phyloP scores from a whole-genome alignment of 2,329 filamentous ascomycete genomes.

The Fusarium fujikuroi region DNA sequence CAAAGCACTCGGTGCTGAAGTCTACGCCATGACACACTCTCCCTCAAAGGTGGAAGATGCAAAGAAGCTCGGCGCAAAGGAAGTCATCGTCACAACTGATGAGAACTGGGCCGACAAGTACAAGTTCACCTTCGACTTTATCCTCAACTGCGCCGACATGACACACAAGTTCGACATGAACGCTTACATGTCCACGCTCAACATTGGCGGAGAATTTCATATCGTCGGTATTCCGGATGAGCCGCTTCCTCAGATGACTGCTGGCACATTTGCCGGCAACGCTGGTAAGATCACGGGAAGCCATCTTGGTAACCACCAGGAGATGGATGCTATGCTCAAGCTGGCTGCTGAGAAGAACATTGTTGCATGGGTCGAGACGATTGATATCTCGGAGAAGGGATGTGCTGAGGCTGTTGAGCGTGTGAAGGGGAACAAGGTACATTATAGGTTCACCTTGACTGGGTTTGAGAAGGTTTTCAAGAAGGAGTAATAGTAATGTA shows the following conservation, averaged over 20 bases:
- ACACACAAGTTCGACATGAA: constrained; percentile 65
- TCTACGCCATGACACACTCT: constrained; percentile 71
- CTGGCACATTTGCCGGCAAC: constrained; percentile 60
- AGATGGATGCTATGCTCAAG: constrained; percentile 68
- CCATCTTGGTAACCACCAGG: constrained; percentile 69
- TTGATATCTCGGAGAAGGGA: constrained; percentile 73
- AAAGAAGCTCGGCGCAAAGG: constrained; percentile 70
- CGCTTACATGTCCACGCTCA: constrained; percentile 62
- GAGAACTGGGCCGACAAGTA: constrained; percentile 69
- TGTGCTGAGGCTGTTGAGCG: constrained; percentile 76
- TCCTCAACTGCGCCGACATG: constrained; percentile 62
- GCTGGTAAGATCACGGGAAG: constrained; percentile 63
- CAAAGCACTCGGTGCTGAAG: constrained; percentile 74
- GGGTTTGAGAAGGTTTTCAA: constrained; percentile 73
- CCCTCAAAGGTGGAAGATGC: constrained; percentile 69
- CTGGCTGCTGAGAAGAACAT: constrained; percentile 67
- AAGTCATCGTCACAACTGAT: constrained; percentile 58
- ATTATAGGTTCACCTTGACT: constrained; percentile 77
- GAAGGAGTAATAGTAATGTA: constrained; percentile 3
- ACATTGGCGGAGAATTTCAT: constrained; percentile 66
- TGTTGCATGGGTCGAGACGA: constrained; percentile 67
- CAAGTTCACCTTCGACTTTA: constrained; percentile 61
- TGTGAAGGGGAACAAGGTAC: constrained; percentile 76
- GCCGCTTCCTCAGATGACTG: constrained; percentile 56
- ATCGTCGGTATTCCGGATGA: constrained; percentile 67